phyloP scores from a whole-genome alignment of 768 basidiomycete species.

The Suillus occidentalis region DNA sequence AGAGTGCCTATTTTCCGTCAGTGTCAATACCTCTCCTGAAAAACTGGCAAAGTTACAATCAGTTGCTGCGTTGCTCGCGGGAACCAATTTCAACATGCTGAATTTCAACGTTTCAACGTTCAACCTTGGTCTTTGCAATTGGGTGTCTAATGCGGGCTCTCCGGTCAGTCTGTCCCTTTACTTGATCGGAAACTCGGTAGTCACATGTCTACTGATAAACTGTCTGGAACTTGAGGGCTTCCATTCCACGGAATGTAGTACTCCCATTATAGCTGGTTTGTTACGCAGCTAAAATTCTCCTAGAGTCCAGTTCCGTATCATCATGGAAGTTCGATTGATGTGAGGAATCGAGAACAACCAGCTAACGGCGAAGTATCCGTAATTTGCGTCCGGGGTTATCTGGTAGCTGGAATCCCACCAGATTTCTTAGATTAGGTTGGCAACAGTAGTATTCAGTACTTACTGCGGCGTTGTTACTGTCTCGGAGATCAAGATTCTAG shows the following conservation, averaged over 20 bases:
- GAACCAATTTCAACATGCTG: conserved; percentile 68
- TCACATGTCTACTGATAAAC: conserved; percentile 55
- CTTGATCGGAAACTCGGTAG: background rate
- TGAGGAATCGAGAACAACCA: conserved; percentile 54
- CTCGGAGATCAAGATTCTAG: conserved; percentile 41
- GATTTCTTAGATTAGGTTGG: conserved; percentile 76
- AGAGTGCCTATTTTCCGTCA: conserved; percentile 20
- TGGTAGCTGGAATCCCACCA: conserved; percentile 64
- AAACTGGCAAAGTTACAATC: conserved; percentile 43
- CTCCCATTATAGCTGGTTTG: conserved; percentile 2
- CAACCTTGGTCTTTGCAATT: conserved; percentile 68
- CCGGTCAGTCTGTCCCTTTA: conserved; percentile 24
- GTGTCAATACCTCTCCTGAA: conserved; percentile 1
- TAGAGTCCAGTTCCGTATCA: conserved; percentile 58
- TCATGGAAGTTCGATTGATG: conserved; percentile 63
- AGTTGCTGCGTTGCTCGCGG: conserved; percentile 62
- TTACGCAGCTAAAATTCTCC: background rate
- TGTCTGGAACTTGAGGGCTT: conserved; percentile 68
- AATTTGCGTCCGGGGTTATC: conserved; percentile 62
- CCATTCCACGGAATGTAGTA: conserved; percentile 66
- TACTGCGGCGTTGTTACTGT: conserved; percentile 45
- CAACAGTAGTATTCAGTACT: conserved; percentile 35
- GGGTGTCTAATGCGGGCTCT: conserved; percentile 71
- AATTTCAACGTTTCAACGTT: conserved; percentile 35
- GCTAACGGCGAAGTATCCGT: conserved; percentile 66